phyloP scores from a whole-genome alignment of 805 yeast species.

The Candida ipomoeae region DNA sequence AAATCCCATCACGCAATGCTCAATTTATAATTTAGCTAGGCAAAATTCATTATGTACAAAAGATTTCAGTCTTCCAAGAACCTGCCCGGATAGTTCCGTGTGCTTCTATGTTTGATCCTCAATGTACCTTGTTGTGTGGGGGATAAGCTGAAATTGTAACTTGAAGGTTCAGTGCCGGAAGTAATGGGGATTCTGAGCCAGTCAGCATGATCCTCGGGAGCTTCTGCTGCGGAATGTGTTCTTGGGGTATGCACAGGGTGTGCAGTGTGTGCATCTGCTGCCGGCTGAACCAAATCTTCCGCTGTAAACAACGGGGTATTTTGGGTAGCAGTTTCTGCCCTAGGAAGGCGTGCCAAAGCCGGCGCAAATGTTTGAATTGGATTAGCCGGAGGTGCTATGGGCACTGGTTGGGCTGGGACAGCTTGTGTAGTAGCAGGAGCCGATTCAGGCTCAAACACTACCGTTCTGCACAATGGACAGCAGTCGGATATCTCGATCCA shows the following conservation, averaged over 20 bases:
- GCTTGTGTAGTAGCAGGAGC: neutral
- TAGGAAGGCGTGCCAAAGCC: neutral
- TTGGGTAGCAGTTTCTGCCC: neutral
- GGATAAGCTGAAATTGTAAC: neutral
- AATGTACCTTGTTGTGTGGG: neutral
- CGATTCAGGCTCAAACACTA: slow-evolving; percentile 39
- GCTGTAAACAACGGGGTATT: neutral
- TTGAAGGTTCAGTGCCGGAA: neutral
- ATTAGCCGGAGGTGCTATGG: neutral
- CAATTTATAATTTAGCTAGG: neutral
- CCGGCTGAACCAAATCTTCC: neutral
- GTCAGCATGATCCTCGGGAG: neutral
- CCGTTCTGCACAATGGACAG: slow-evolving; percentile 89
- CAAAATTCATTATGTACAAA: neutral
- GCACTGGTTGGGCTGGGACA: neutral
- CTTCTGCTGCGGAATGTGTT: neutral
- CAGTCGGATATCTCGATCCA: slow-evolving; percentile 90
- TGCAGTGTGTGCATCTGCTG: neutral
- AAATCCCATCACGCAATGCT: neutral
- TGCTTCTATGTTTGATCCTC: neutral
- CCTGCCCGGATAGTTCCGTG: neutral
- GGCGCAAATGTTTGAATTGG: neutral
- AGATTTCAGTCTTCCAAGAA: neutral
- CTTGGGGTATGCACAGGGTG: neutral
- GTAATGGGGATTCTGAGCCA: slow-evolving; percentile 1